Base-by-base conservation (phyloP, 192 early-diverging fungal genomes). In the Spizellomyces punctatus region DNA sequence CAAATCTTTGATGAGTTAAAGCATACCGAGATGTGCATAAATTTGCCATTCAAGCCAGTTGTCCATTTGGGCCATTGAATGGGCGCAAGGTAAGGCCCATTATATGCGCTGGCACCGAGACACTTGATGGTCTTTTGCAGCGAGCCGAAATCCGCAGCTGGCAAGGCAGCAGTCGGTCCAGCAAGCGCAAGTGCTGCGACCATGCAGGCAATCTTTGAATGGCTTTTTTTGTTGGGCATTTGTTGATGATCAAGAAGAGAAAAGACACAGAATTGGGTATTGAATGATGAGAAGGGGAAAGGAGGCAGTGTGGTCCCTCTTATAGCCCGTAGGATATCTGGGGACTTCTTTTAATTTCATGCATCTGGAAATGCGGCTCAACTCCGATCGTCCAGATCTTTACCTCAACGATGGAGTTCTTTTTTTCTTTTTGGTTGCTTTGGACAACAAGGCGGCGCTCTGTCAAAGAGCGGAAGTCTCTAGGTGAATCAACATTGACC, bases 11-110 rank as follows among this genome's bases (percentile, higher is more conserved):
- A n/a, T 3, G 3, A 16, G 1, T 36, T 36, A 36, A 36, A 36
- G 27, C 27, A 36, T 36, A 36, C 27, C 50, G 71, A 59, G 2
- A 72, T 72, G 71, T 65, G 63, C 10, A 72, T 63, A 47, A 72
- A 72, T 55, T 65, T 63, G 21, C 71, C 71, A 57, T 9, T 41
- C 47, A 41, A 57, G 48, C 62, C 61, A 19, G 27, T 56, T 9
- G 21, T 5, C 12, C 46, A 45, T 4, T 19, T 54, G 16, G 17
- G 21, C 14, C 10, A 7, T 6, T 14, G 17, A 14, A 19, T 21
- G 55, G 36, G n/a, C 14, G 50, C 14, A 9, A 9, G 10, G 69
- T 62, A 62, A 4, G 69, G 44, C 4, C 69, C 69, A 16, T 44
- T 46, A 43, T 71, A 71, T 9, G 69, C 19, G 22, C 55, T 48